Evolutionary conservation across 306 rosid genomes (phyloP).

Genomic region (Malus sylvestris): DNA sequence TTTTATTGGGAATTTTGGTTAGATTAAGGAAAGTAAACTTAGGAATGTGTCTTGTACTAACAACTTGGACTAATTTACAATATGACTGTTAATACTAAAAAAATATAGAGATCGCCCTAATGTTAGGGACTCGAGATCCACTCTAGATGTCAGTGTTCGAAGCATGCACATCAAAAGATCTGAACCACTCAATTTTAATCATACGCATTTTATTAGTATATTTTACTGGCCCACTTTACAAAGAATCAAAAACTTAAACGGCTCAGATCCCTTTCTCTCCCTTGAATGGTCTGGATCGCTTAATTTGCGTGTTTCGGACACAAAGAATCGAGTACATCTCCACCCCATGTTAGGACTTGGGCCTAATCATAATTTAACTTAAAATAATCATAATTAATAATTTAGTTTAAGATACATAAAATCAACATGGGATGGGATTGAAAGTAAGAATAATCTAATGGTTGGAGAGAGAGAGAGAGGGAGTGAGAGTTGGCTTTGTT

Average conservation of each 20-base stretch:
- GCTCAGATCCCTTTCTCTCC: no score
- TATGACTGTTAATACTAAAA: not conserved
- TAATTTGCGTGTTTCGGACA: no score
- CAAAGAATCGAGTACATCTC: no score
- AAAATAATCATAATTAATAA: no score
- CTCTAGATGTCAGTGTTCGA: no score
- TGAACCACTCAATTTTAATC: no score
- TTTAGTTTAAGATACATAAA: not conserved
- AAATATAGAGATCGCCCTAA: not conserved
- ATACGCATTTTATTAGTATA: accelerated
- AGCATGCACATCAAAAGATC: no score
- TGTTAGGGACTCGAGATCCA: not conserved
- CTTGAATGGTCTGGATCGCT: no score
- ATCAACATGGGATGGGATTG: slow-evolving; percentile 19
- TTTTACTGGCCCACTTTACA: no score
- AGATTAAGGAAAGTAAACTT: slow-evolving; percentile 3
- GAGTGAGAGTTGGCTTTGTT: not conserved
- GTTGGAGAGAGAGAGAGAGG: not conserved
- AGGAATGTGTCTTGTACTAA: not conserved
- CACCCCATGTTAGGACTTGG: not conserved
- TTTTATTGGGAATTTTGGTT: not conserved
- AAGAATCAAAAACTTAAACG: no score
- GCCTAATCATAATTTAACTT: no score
- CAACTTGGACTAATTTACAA: slow-evolving; percentile 19
- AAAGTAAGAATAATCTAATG: not conserved